Conservation (phyloP, 768 basidiomycete genomes). For the Serendipita sp. region DNA sequence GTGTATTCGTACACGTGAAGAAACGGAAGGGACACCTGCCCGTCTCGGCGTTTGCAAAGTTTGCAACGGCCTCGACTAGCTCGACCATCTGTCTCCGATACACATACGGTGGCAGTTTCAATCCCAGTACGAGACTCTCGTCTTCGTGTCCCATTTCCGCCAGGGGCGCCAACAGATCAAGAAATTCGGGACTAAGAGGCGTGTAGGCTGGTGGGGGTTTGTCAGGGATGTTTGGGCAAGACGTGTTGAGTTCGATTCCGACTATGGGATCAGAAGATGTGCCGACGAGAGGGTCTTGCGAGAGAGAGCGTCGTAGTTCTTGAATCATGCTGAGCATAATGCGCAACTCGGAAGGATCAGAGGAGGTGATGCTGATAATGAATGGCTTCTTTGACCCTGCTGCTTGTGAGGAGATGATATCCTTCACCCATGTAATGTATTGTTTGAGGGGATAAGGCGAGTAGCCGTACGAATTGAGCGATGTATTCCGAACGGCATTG, state of each 20-base stretch:
- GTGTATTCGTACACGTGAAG: constrained; percentile 66
- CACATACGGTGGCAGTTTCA: constrained; percentile 69
- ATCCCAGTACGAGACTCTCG: constrained; percentile 44
- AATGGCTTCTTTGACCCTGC: constrained; percentile 38
- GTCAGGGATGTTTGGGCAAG: constrained; percentile 61
- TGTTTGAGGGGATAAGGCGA: constrained; percentile 50
- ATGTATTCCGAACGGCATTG: constrained; percentile 22
- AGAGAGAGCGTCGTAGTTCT: constrained; percentile 27
- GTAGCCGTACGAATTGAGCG: constrained; percentile 78
- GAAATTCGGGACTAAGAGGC: constrained; percentile 17
- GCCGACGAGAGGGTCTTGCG: background rate
- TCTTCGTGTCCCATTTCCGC: constrained; percentile 35
- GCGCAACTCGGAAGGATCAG: constrained; percentile 33
- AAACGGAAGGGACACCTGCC: constrained; percentile 40
- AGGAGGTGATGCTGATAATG: constrained; percentile 65
- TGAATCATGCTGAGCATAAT: constrained; percentile 48
- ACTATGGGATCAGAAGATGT: constrained; percentile 19
- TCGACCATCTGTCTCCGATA: constrained; percentile 43
- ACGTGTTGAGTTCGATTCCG: constrained; percentile 70
- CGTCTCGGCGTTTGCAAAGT: constrained; percentile 20
- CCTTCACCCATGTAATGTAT: constrained; percentile 16
- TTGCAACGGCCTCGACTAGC: constrained; percentile 32
- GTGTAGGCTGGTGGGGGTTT: constrained; percentile 45
- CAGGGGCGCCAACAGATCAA: constrained; percentile 35
- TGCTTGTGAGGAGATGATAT: constrained; percentile 17